Evolutionary conservation across 2,329 filamentous ascomycete species (phyloP), one percentile per base, ranked within the genome.

Genomic region (Lasiodiplodia citricola): DNA sequence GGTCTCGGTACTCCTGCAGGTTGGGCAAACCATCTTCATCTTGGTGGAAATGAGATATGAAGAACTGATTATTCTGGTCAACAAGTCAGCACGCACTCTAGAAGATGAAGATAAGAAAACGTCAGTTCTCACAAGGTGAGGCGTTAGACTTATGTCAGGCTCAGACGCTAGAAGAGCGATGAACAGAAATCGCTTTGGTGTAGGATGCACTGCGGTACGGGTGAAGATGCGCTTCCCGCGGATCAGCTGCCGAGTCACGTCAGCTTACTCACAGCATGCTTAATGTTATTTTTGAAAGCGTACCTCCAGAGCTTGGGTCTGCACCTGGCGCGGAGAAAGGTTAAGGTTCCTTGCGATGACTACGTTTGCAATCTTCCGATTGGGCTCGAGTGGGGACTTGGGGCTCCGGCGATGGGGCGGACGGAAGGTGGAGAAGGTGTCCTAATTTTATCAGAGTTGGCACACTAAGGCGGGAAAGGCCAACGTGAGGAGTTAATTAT

Each of bases 21-120:
- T 96, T 92, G 4, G 89, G 85, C 70, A 94, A 91, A 0, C 91
- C 92, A 76, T 95, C 89, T 1, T 85, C 83, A 4, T 87, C 84
- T 68, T 90, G 87, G 75, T 98, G 94, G 82, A 90, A 92, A 78
- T 98, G 94, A 0, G 92, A 95, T 69, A 98, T 90, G 76, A 94
- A 93, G 72, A 98, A 91, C 71, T 92, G 88, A 69, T 98, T 93
- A 74, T 94, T 96, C 79, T 93, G 35, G 11, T 5, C 4, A 4
- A 90, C 83, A 62, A 35, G 81, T 82, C 3, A 51, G 84, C 52
- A 14, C 25, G 25, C n/a, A 11, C 13, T 18, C 35, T 25, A 14
- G 13, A 41, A 37, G 23, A 41, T 6, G 1, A 4, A 23, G 21
- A 52, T 7, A 14, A 23, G 11, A 4, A 23, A 16, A 21, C 5